A percentile compares a stretch with the other conserved stretches of the same genome.
Conservation (phyloP, 2,329 filamentous ascomycete genomes). For the Penicillium sp. region DNA sequence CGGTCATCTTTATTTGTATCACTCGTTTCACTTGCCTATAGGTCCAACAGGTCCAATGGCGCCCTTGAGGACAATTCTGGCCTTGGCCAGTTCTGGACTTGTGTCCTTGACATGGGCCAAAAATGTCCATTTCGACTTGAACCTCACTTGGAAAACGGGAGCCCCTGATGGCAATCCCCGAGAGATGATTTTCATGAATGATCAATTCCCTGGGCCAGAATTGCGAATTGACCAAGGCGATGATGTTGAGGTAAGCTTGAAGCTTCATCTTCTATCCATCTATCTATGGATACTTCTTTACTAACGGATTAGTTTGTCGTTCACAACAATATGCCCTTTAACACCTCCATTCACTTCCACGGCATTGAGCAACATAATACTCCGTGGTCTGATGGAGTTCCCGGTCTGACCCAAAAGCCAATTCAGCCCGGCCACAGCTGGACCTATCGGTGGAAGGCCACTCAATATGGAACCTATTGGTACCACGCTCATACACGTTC, state of each 20-base stretch:
- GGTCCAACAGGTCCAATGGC: constrained; percentile 6
- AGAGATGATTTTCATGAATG: constrained; percentile 32
- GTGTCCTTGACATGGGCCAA: constrained; percentile 14
- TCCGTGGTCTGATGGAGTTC: constrained; percentile 57
- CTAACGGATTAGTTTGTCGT: constrained; percentile 22
- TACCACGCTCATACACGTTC: constrained; percentile 51
- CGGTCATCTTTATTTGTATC: neutral
- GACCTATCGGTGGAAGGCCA: constrained; percentile 45
- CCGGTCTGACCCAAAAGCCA: constrained; percentile 51
- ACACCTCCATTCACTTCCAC: constrained; percentile 33
- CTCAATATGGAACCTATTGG: constrained; percentile 18
- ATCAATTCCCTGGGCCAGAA: constrained; percentile 30
- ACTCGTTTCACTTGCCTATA: neutral
- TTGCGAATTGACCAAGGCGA: constrained; percentile 27
- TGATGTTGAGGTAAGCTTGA: constrained; percentile 23
- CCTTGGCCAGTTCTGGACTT: constrained; percentile 9
- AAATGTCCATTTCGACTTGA: constrained; percentile 22
- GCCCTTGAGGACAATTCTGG: constrained; percentile 9
- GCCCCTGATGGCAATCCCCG: constrained; percentile 31
- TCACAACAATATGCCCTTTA: constrained; percentile 29
- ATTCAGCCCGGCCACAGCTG: constrained; percentile 50
- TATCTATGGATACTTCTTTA: neutral
- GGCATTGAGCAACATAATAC: constrained; percentile 47
- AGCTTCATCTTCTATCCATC: neutral
- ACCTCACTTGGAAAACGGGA: constrained; percentile 33